Evolutionary conservation across 192 early-diverging fungal species (phyloP).

Genomic region (Geranomyces michiganensis): DNA sequence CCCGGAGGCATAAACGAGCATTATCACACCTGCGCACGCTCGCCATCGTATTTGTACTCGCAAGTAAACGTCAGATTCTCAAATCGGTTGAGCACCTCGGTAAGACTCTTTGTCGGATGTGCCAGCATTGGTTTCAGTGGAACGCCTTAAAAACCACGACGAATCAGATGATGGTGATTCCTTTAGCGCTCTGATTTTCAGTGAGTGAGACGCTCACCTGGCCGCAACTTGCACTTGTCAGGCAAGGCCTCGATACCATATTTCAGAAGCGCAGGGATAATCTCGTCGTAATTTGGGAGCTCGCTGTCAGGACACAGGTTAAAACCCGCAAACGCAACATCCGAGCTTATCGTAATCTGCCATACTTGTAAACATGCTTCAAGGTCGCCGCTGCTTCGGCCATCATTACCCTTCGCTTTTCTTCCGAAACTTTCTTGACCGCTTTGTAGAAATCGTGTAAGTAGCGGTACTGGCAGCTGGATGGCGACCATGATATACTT

Average conservation of each 20-base stretch:
- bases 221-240: conserved; percentile 85
- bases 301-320: too few relatives aligned
- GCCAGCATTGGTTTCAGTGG: conserved; percentile 99
- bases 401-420: conserved; percentile 53
- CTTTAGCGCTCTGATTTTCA: not conserved
- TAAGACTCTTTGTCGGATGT: conserved; percentile 93
- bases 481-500: conserved; percentile 1
- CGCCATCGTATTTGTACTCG: conserved; percentile 99
- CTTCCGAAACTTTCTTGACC: conserved; percentile 40
- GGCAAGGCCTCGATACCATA: conserved; percentile 69
- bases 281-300: conserved; percentile 88
- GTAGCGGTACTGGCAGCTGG: too few relatives aligned
- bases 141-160: conserved; percentile 80
- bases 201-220: too few relatives aligned
- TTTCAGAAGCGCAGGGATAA: conserved; percentile 84
- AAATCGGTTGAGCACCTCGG: conserved; percentile 92
- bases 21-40: conserved; percentile 92
- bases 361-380: conserved; percentile 74
- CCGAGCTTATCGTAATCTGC: conserved; percentile 26
- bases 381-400: conserved; percentile 54
- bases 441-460: not conserved
- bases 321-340: not conserved
- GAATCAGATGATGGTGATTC: not conserved
- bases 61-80: conserved; percentile 92
- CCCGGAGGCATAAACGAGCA: too few relatives aligned